Percentiles rank a stretch among this genome's conserved stretches.
These are phyloP conservation scores for Linum usitatissimum DNA, from an alignment of 345 rosid species.

Conservation along the genomic window DNA sequence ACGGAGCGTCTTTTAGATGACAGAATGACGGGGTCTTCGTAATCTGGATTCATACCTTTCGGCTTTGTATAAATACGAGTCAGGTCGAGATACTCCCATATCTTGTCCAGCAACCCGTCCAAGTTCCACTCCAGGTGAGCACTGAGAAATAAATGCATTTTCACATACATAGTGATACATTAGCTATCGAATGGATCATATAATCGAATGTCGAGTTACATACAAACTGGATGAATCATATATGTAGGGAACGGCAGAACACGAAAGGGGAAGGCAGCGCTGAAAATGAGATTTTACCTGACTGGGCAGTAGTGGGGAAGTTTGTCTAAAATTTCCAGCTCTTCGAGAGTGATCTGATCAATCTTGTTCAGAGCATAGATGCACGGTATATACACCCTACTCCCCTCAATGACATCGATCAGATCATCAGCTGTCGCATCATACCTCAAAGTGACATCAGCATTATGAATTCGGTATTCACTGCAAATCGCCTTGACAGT, in stretches of 20 bases:
- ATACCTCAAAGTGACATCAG: constrained; percentile 82
- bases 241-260: background rate
- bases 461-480: constrained; percentile 91
- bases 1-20: constrained; percentile 81
- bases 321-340: constrained; percentile 88
- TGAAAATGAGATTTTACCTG: constrained; percentile 37
- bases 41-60: constrained; percentile 95
- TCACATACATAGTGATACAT: too few species aligned
- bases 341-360: constrained; percentile 92
- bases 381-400: constrained; percentile 96
- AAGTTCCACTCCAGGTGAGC: constrained; percentile 99
- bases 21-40: constrained; percentile 87
- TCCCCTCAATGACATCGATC: constrained; percentile 94
- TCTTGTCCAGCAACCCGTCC: constrained; percentile 77
- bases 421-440: constrained; percentile 99
- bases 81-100: constrained; percentile 87
- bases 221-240: background rate
- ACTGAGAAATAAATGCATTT: constrained; percentile 24
- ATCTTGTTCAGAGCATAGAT: constrained; percentile 91
- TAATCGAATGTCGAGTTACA: background rate
- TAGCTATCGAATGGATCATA: too few species aligned
- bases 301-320: constrained; percentile 98
- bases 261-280: background rate
- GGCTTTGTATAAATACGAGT: constrained; percentile 95
- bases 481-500: constrained; percentile 97